Conservation (phyloP, 1,284 basidiomycete genomes). For the Ustilago xerochloae region DNA sequence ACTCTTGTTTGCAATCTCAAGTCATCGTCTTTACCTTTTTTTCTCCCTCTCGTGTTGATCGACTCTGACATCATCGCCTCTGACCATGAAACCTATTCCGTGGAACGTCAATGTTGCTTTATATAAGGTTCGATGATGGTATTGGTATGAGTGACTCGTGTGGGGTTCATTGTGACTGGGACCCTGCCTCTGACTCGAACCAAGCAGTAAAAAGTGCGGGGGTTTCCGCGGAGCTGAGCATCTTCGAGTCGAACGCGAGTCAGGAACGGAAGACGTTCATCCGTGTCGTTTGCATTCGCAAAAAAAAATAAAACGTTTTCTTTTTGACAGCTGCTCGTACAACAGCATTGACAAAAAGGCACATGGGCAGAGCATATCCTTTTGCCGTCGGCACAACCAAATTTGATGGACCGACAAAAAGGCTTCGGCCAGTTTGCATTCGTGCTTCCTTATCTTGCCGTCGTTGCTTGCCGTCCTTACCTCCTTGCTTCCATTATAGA, state of each 20-base stretch:
- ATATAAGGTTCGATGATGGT: too few species aligned
- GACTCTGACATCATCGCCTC: too few species aligned
- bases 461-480: too few species aligned
- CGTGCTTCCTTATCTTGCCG: too few species aligned
- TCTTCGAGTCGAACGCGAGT: constrained; percentile 9
- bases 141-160: constrained; percentile 13
- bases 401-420: too few species aligned
- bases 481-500: too few species aligned
- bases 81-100: too few species aligned
- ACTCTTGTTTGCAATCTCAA: not conserved
- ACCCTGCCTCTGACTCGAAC: not conserved
- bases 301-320: not conserved
- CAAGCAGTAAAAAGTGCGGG: not conserved
- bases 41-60: not conserved
- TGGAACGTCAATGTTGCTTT: too few species aligned
- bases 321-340: constrained; percentile 2
- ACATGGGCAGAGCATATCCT: too few species aligned
- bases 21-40: not conserved
- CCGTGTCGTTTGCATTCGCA: not conserved
- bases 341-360: too few species aligned
- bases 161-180: not conserved
- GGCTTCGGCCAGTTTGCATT: not conserved
- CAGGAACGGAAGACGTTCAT: constrained; percentile 20
- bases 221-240: constrained; percentile 17
- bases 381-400: not conserved